A percentile compares a stretch with the other conserved stretches of the same genome.
These are phyloP conservation scores for Rhamnella rubrinervis DNA, from an alignment of 331 rosid species.

Conservation along the genomic window DNA sequence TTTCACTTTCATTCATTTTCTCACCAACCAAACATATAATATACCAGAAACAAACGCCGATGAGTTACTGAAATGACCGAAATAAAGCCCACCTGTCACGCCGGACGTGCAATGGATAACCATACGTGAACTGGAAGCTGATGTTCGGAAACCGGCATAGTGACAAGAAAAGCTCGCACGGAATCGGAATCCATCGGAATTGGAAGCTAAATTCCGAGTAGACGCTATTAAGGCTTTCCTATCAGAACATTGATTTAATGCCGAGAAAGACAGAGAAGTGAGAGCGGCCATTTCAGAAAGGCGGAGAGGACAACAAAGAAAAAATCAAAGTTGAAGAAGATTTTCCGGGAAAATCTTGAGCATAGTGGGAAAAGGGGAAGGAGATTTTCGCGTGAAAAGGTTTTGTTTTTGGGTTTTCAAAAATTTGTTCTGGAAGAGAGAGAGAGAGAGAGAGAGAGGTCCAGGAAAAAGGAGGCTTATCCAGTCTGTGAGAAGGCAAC, in stretches of 20 bases:
- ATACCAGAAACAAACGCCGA: conserved; percentile 6
- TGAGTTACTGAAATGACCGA: not conserved
- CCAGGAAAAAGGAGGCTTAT: conserved; percentile 57
- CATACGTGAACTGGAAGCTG: conserved; percentile 46
- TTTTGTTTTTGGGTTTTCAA: conserved; percentile 15
- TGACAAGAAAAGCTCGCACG: conserved; percentile 40
- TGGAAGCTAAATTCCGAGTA: conserved; percentile 45
- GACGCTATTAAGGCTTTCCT: conserved; percentile 36
- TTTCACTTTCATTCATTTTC: not conserved
- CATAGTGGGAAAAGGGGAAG: conserved; percentile 27
- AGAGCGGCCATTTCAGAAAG: conserved; percentile 61
- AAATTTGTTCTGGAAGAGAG: conserved; percentile 21
- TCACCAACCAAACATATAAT: conserved; percentile 11
- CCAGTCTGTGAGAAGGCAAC: conserved; percentile 46
- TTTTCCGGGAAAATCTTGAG: conserved; percentile 34
- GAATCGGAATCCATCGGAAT: conserved; percentile 37
- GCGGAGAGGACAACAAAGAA: conserved; percentile 1
- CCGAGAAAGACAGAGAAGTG: conserved; percentile 66
- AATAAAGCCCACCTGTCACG: conserved; percentile 43
- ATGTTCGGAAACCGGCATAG: conserved; percentile 32
- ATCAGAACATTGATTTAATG: conserved; percentile 49
- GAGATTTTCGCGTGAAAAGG: conserved; percentile 15
- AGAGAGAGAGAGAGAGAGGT: conserved; percentile 32
- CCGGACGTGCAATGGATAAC: conserved; percentile 71
- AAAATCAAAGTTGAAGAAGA: conserved; percentile 24